Conservation (phyloP, 495 filamentous ascomycete species). For the Podospora didyma region DNA sequence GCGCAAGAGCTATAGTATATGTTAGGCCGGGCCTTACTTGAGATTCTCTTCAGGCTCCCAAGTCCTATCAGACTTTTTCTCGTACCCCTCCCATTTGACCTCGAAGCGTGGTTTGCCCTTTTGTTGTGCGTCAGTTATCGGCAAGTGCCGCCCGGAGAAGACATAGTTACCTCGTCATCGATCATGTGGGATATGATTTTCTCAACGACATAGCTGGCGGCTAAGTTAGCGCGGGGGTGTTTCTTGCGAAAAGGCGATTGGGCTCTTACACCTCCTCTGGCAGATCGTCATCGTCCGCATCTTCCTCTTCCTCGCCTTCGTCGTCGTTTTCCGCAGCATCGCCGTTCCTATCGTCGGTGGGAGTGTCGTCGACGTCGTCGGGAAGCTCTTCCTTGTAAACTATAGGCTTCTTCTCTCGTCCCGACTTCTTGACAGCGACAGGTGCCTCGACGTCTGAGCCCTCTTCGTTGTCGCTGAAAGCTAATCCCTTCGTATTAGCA, state of each 20-base stretch:
- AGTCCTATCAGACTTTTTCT: conserved; percentile 53
- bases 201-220: conserved; percentile 52
- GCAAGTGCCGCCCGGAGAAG: not conserved
- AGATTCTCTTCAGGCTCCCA: conserved; percentile 61
- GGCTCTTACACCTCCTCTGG: conserved; percentile 39
- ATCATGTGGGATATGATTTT: conserved; percentile 51
- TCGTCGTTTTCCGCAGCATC: conserved; percentile 29
- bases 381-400: conserved; percentile 14
- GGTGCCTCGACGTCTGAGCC: conserved; percentile 27
- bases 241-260: not conserved
- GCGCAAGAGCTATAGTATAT: not conserved
- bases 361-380: conserved; percentile 21
- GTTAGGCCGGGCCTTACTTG: conserved; percentile 29
- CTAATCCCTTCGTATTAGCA: conserved; percentile 4
- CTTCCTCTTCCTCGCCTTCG: conserved; percentile 38
- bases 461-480: conserved; percentile 39
- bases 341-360: conserved; percentile 9
- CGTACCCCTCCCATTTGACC: conserved; percentile 62
- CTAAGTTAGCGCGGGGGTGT: conserved; percentile 3
- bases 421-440: conserved; percentile 11
- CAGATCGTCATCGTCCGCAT: too few relatives aligned
- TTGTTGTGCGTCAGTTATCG: not conserved
- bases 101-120: conserved; percentile 43
- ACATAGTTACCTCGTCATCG: conserved; percentile 39
- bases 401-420: conserved; percentile 19